A percentile compares a stretch with the other conserved stretches of the same genome.
These are phyloP conservation scores for Filobasidium floriforme DNA, from an alignment of 768 basidiomycete species.

Conservation along the genomic window DNA sequence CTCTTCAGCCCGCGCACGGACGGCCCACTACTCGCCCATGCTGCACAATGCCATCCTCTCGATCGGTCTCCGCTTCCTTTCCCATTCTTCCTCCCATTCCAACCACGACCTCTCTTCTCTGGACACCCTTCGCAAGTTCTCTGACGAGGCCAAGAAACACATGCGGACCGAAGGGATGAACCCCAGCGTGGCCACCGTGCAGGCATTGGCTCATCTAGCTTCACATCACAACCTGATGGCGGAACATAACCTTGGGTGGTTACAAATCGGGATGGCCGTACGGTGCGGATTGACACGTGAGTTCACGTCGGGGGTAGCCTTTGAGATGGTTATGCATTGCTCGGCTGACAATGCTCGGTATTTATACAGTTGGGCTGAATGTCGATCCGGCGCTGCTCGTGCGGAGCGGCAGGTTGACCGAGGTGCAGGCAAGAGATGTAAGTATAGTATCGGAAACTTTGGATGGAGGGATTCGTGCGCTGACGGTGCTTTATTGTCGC, in stretches of 20 bases:
- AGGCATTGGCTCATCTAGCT: conserved; percentile 47
- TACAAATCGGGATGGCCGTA: conserved; percentile 48
- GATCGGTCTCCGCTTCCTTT: conserved; percentile 47
- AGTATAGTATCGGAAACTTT: too few species aligned
- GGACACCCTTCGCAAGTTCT: conserved; percentile 42
- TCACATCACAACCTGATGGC: conserved; percentile 47
- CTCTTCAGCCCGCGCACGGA: conserved; percentile 11
- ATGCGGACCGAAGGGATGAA: conserved; percentile 48
- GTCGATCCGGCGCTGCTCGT: conserved; percentile 31
- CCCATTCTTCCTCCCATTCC: too few species aligned
- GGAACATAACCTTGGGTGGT: conserved; percentile 49
- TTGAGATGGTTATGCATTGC: background rate
- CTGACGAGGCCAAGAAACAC: conserved; percentile 46
- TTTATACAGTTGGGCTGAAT: conserved; percentile 35
- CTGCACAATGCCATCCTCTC: conserved; percentile 61
- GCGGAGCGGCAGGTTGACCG: conserved; percentile 29
- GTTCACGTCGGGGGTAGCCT: background rate
- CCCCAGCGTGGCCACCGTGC: conserved; percentile 49
- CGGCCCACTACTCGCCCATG: conserved; percentile 60
- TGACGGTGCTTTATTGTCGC: too few species aligned
- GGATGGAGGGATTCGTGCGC: too few species aligned
- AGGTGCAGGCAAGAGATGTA: conserved; percentile 30
- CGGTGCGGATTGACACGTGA: conserved; percentile 32
- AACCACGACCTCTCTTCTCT: conserved; percentile 42
- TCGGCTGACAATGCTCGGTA: background rate